Evolutionary conservation across 2,329 filamentous ascomycete species (phyloP).

Genomic region (Neofusicoccum parvum): DNA sequence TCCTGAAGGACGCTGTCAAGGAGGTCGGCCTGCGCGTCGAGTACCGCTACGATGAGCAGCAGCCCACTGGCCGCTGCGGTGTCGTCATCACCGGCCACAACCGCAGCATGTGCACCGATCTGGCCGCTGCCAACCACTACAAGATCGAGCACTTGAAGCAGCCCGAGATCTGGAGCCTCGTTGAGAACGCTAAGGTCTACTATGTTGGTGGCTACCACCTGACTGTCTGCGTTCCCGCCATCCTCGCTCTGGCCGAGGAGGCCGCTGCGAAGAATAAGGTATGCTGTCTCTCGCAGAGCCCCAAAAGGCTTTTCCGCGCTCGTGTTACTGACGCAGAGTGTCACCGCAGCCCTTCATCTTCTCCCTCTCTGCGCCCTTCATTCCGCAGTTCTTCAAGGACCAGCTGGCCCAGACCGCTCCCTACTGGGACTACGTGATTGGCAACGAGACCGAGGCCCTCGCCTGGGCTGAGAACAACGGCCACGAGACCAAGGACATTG

Average conservation of each 20-base stretch:
- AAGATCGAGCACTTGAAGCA: conserved; percentile 90
- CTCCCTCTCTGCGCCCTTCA: conserved; percentile 93
- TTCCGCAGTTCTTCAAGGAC: conserved; percentile 97
- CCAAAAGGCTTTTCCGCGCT: conserved; percentile 52
- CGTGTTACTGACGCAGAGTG: neutral
- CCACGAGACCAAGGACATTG: conserved; percentile 73
- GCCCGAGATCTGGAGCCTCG: conserved; percentile 87
- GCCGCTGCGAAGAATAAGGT: conserved; percentile 87
- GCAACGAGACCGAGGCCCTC: conserved; percentile 93
- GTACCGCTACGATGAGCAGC: conserved; percentile 85
- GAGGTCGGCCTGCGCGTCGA: conserved; percentile 88
- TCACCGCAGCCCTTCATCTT: conserved; percentile 69
- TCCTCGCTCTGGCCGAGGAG: conserved; percentile 87
- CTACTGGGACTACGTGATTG: conserved; percentile 95
- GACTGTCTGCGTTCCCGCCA: conserved; percentile 90
- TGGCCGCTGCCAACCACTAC: conserved; percentile 96
- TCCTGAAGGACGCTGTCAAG: conserved; percentile 81
- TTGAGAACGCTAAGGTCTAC: conserved; percentile 83
- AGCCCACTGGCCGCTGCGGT: conserved; percentile 90
- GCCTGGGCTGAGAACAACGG: conserved; percentile 83
- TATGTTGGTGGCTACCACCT: conserved; percentile 97
- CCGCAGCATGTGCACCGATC: conserved; percentile 91
- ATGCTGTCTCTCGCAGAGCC: conserved; percentile 22
- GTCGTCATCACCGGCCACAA: conserved; percentile 97
- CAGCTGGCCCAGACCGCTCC: conserved; percentile 80